Evolutionary conservation across 805 yeast genomes (phyloP).

Genomic region (Tetrapisispora fleetii): DNA sequence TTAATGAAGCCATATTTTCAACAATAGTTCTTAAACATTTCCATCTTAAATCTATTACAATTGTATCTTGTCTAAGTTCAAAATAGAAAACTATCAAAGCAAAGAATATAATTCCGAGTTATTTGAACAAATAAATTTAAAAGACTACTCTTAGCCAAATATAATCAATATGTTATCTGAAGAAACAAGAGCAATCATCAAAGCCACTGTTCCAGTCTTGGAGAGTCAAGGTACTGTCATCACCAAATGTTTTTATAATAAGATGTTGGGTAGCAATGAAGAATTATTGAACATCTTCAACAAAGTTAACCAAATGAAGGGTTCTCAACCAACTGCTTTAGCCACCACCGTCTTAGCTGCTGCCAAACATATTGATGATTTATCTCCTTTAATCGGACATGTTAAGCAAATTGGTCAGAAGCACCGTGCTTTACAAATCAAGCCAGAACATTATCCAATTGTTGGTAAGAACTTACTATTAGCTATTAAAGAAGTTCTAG

Average conservation of each 20-base stretch:
- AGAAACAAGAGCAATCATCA: slow-evolving; percentile 31
- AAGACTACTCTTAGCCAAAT: no score
- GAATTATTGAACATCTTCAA: slow-evolving; percentile 55
- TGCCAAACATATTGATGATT: slow-evolving; percentile 52
- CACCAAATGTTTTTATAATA: slow-evolving; percentile 44
- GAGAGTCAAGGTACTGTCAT: slow-evolving; percentile 45
- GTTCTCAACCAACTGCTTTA: slow-evolving; percentile 52
- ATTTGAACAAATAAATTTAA: background rate
- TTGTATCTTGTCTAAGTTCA: no score
- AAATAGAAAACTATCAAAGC: background rate
- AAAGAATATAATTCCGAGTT: background rate
- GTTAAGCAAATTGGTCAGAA: slow-evolving; percentile 54
- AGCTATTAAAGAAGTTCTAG: slow-evolving; percentile 46
- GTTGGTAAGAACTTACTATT: slow-evolving; percentile 50
- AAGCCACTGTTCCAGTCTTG: slow-evolving; percentile 46
- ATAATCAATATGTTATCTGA: slow-evolving; percentile 21
- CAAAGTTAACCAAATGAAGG: slow-evolving; percentile 42
- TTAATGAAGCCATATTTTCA: no score
- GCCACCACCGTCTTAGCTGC: slow-evolving; percentile 54
- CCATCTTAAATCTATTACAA: no score
- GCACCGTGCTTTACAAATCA: slow-evolving; percentile 54
- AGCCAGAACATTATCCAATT: slow-evolving; percentile 55
- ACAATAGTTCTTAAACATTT: no score
- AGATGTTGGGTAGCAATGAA: slow-evolving; percentile 45
- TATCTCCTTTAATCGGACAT: slow-evolving; percentile 41